These are phyloP conservation scores for Aspergillus floridensis DNA, from an alignment of 2,329 filamentous ascomycete genomes.

Conservation along the genomic window DNA sequence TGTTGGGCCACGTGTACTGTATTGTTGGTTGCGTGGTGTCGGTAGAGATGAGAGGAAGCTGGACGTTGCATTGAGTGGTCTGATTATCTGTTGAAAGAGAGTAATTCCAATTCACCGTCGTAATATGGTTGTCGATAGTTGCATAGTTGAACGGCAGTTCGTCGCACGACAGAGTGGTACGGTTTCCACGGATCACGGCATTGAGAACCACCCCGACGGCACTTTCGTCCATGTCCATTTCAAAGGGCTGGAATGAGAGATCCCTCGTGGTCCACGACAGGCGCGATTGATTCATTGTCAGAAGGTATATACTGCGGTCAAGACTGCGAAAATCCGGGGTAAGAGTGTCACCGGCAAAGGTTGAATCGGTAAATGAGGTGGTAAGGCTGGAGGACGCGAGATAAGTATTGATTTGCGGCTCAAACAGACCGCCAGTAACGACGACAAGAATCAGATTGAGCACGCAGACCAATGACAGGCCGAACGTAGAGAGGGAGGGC, in stretches of 20 bases:
- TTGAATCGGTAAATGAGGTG: neutral
- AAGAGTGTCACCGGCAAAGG: neutral
- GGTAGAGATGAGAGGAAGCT: neutral
- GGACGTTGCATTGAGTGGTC: neutral
- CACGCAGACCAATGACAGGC: slow-evolving; percentile 12
- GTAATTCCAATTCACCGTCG: neutral
- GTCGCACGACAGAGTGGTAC: neutral
- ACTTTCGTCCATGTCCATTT: neutral
- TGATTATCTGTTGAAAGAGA: neutral
- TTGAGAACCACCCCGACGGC: neutral
- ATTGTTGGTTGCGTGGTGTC: neutral
- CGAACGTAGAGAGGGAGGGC: neutral
- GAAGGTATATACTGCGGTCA: neutral
- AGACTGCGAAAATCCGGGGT: neutral
- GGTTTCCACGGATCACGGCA: slow-evolving; percentile 2
- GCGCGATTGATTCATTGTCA: neutral
- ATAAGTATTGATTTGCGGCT: slow-evolving; percentile 10
- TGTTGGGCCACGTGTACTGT: neutral
- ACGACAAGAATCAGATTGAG: slow-evolving; percentile 16
- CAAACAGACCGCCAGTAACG: slow-evolving; percentile 21
- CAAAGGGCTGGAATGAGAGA: slow-evolving; percentile 3
- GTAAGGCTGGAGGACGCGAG: neutral
- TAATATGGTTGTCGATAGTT: neutral
- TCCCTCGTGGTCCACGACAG: neutral
- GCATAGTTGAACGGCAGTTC: neutral